A percentile compares a stretch with the other conserved stretches of the same genome.
Conservation (phyloP, 768 basidiomycete species). For the Hydnum rufescens region DNA sequence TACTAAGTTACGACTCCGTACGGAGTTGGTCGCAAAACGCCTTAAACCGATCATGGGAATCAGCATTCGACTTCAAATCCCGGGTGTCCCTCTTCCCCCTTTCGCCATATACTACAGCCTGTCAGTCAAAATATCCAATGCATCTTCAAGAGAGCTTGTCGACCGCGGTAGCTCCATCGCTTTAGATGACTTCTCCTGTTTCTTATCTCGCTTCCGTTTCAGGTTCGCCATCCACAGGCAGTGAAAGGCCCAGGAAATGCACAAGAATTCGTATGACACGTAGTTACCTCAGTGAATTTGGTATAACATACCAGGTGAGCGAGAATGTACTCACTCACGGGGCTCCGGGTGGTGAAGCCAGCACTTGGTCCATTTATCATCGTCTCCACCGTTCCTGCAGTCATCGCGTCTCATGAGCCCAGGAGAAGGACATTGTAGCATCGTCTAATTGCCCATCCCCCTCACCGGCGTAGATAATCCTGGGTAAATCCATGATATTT, state of each 20-base stretch:
- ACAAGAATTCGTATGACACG: slow-evolving; percentile 48
- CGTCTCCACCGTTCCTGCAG: slow-evolving; percentile 13
- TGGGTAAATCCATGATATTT: slow-evolving; percentile 47
- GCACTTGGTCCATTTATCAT: slow-evolving; percentile 19
- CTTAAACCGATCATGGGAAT: slow-evolving; percentile 57
- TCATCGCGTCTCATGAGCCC: slow-evolving; percentile 29
- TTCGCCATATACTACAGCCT: not conserved
- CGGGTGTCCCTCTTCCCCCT: not conserved
- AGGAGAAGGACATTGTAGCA: slow-evolving; percentile 55
- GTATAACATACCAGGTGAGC: not conserved
- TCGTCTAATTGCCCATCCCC: slow-evolving; percentile 49
- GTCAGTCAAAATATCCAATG: not conserved
- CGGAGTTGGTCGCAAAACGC: slow-evolving; percentile 47
- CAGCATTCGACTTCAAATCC: not conserved
- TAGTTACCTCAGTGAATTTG: not conserved
- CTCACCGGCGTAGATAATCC: slow-evolving; percentile 36
- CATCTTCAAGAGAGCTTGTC: not conserved
- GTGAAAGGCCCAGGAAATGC: slow-evolving; percentile 41
- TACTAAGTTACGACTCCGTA: too few species aligned
- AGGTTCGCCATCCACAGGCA: slow-evolving; percentile 21
- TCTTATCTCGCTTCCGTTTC: slow-evolving; percentile 7
- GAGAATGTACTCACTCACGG: slow-evolving; percentile 25
- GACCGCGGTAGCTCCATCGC: too few species aligned
- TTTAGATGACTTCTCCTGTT: not conserved
- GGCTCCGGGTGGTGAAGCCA: slow-evolving; percentile 51